A percentile compares a stretch with the other conserved stretches of the same genome.
These are phyloP conservation scores for Chloromonas sp. DNA, from an alignment of 163 green algal species.

Conservation along the genomic window DNA sequence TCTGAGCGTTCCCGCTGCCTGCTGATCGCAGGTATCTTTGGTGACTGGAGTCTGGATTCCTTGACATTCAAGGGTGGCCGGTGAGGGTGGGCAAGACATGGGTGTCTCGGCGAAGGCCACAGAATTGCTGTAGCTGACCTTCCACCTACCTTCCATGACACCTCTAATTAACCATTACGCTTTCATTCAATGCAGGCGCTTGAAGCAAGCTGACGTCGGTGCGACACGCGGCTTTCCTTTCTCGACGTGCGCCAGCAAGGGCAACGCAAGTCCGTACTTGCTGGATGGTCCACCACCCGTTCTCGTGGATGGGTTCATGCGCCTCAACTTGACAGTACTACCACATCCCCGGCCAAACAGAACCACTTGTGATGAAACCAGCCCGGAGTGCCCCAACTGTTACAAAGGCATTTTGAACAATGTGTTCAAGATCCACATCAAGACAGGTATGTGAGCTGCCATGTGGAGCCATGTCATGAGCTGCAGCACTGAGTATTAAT, in stretches of 20 bases:
- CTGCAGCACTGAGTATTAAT: background rate
- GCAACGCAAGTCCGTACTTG: background rate
- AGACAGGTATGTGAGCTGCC: background rate
- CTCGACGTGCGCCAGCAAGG: background rate
- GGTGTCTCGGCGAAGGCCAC: no score
- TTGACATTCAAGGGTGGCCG: no score
- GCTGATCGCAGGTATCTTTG: no score
- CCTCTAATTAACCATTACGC: no score
- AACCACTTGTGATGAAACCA: background rate
- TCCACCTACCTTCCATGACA: no score
- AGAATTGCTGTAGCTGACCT: no score
- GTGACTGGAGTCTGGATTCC: no score
- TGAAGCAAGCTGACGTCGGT: no score
- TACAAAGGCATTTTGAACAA: background rate
- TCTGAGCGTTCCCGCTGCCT: no score
- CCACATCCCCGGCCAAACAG: background rate
- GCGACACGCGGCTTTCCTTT: background rate
- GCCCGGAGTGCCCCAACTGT: background rate
- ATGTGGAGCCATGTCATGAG: background rate
- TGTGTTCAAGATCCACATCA: background rate
- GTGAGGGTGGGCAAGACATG: no score
- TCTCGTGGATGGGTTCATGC: background rate
- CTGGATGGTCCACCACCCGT: background rate
- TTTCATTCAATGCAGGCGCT: no score
- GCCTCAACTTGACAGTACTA: background rate